Percentiles rank a stretch among this genome's conserved stretches.
Conservation (phyloP, 345 rosid species). For the Hibiscus tridactylites region DNA sequence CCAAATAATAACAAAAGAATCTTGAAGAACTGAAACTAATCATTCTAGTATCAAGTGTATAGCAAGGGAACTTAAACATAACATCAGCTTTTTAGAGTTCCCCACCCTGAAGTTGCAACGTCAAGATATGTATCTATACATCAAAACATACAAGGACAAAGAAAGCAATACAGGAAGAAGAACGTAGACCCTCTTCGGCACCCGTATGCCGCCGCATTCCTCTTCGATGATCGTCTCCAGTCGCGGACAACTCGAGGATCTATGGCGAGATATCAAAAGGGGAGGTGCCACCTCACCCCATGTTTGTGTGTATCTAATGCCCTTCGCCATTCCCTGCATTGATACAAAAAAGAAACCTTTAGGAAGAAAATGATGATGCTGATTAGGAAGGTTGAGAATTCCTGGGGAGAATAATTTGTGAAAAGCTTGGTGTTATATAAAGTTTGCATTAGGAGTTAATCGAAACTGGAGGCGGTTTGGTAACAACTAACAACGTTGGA, state of each 20-base stretch:
- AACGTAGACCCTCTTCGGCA: slow-evolving; percentile 23
- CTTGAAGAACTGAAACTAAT: background rate
- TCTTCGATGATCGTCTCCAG: slow-evolving; percentile 51
- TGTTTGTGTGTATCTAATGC: slow-evolving; percentile 10
- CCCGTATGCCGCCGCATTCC: slow-evolving; percentile 15
- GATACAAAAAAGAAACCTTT: background rate
- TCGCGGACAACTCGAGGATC: slow-evolving; percentile 27
- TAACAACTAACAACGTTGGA: background rate
- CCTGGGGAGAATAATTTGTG: background rate
- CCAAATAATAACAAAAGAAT: background rate
- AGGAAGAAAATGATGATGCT: background rate
- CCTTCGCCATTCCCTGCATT: slow-evolving; percentile 12
- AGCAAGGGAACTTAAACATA: background rate
- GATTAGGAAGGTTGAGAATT: background rate
- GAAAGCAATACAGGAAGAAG: slow-evolving; percentile 39
- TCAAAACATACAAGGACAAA: slow-evolving; percentile 26
- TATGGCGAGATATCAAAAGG: slow-evolving; percentile 24
- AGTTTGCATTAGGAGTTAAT: background rate
- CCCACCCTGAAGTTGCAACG: too few relatives aligned
- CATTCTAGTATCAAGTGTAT: background rate
- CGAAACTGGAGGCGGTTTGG: slow-evolving; percentile 6
- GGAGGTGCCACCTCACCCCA: slow-evolving; percentile 33
- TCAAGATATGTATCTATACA: slow-evolving; percentile 21
- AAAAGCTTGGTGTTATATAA: background rate
- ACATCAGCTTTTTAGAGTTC: too few relatives aligned